Evolutionary conservation across 257 asterid genomes (phyloP), one percentile per base, ranked within the genome.

Genomic region (Primulina tabacum): DNA sequence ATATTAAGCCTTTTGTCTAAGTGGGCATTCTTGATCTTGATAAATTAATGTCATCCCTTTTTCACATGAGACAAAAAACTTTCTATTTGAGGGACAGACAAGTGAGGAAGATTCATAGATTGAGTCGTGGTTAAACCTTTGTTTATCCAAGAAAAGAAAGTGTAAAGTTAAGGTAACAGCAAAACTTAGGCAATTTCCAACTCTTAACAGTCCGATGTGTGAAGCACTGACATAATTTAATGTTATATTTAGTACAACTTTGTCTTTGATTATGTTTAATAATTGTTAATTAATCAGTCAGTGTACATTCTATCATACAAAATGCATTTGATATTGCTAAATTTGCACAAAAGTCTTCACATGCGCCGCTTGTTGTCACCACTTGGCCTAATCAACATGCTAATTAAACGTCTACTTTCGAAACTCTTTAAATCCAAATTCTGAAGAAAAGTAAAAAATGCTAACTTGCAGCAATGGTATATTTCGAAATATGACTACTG

Each of bases 381-480:
- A 59, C 64, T 65, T 67, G 6, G 69, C 83, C 77, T 71, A 80
- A 73, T 67, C 77, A 81, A 75, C 82, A 75, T 6, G 68, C 62
- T 64, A 4, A 67, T 61, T 68, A 37, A 69, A 67, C 65, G 67
- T 68, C 17, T 38, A 63, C 58, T 57, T 47, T 61, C 61, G 72
- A 63, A 60, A 35, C 57, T 20, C 68, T 50, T 37, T 37, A 69
- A 69, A 61, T 14, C 62, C 76, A 69, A 80, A 81, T 73, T 63
- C 77, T 30, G 59, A 55, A 74, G 68, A 28, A 52, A 64, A 78
- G 56, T 43, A 64, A 1, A 69, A 70, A 66, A 29, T n/a, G 68
- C 66, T 62, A 71, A 35, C 40, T 32, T 57, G 26, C 62, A 33
- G 34, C 28, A 76, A 24, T 21, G 40, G 60, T 70, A 37, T 34